Conservation (phyloP, 106 monocot genomes). For the Dioscorea dumetorum region DNA sequence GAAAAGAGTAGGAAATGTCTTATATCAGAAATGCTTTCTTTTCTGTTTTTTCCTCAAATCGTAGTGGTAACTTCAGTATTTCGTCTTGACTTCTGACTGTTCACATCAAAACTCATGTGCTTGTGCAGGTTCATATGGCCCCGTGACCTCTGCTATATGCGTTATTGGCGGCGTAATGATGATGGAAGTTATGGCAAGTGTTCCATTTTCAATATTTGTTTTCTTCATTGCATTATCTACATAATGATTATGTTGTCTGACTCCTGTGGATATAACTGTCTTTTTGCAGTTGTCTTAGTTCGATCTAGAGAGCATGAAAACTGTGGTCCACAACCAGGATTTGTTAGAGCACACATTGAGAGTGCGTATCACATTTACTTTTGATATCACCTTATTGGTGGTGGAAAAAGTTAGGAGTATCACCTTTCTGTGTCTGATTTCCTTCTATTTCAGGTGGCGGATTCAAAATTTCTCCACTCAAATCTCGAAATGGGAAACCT, state of each 20-base stretch:
- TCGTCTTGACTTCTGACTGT: no score
- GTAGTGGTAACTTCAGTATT: no score
- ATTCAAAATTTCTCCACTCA: slow-evolving; percentile 86
- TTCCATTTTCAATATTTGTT: slow-evolving; percentile 4
- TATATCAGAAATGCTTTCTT: no score
- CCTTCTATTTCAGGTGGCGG: slow-evolving; percentile 62
- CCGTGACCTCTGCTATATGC: slow-evolving; percentile 96
- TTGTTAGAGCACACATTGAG: slow-evolving; percentile 78
- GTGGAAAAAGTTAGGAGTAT: no score
- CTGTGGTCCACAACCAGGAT: slow-evolving; percentile 82
- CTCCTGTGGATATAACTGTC: slow-evolving; percentile 2
- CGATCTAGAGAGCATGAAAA: slow-evolving; percentile 75
- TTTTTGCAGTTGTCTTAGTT: slow-evolving; percentile 81
- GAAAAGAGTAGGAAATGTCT: no score
- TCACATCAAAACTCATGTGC: neutral
- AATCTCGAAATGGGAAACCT: slow-evolving; percentile 62
- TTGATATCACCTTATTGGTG: neutral
- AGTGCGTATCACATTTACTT: slow-evolving; percentile 29
- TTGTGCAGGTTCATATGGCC: slow-evolving; percentile 86
- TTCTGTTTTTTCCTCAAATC: no score
- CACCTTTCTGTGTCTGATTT: no score
- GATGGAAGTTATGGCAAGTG: slow-evolving; percentile 94
- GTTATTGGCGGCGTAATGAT: slow-evolving; percentile 96
- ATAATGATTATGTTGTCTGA: neutral
- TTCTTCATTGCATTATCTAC: neutral